Base-by-base conservation (phyloP, 2,329 filamentous ascomycete species). In the Clarireedia hainanense region DNA sequence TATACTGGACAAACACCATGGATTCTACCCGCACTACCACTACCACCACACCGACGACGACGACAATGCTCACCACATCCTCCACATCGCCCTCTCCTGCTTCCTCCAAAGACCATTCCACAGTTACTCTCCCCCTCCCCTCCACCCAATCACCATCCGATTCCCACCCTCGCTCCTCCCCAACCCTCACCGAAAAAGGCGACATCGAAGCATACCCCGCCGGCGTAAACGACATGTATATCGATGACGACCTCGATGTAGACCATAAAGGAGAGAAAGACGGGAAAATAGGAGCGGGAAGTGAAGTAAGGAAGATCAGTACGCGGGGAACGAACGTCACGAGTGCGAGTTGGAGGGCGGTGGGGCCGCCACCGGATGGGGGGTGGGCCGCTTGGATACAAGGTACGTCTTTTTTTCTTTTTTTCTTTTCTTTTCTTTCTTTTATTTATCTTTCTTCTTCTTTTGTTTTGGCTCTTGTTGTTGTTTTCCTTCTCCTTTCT, bases 341-440 rank as follows among this genome's bases (percentile, higher is more conserved):
- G 43, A 64, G 62, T 45, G 59, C 57, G 40, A 67, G 63, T 59
- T 63, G 61, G 60, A 64, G 62, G 56, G 66, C 67, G 57, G 62
- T 58, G 6, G 67, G 62, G 14, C 67, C 67, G 24, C 64, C 65
- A 26, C 66, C 66, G 17, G 66, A 69, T 62, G 67, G 67, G 17
- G 67, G 67, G 1, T 55, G 37, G 42, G 42, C 34, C n/a, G 67
- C 61, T 27, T 69, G 67, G 67, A 57, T 55, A 7, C 64, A 67
- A 59, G 65, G 66, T 66, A n/a, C 15, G 50, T 52, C 14, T 39
- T 34, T 42, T 40, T 20, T 20, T 20, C 20, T 3, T 20, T 3
- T 20, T 20, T 3, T 2, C 20, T 20, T 20, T 2, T 2, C 20
- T 51, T 42, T 59, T 23, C n/a, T 26, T 23, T 27, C 14, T 45